phyloP scores from a whole-genome alignment of 352 stramenopile species.

The Phytophthora fragariae region DNA sequence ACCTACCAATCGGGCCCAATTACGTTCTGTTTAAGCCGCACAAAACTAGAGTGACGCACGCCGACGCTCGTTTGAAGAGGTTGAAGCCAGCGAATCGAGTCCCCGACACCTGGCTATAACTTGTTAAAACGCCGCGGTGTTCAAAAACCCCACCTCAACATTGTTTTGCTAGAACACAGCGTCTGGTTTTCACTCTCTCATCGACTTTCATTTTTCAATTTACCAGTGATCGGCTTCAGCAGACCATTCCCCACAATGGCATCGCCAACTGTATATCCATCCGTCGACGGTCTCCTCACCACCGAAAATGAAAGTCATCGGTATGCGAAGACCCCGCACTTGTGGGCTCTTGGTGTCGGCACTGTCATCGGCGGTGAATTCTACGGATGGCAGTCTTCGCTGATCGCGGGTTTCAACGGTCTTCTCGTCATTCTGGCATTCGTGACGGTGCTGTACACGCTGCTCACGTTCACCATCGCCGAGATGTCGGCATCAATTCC shows the following conservation, averaged over 20 bases:
- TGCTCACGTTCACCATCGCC: constrained; percentile 78
- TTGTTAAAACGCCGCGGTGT: not conserved
- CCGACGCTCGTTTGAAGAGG: not conserved
- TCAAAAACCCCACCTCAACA: not conserved
- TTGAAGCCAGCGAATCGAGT: not conserved
- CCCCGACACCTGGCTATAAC: not conserved
- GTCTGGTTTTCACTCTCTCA: not conserved
- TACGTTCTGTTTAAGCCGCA: not conserved
- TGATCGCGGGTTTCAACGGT: constrained; percentile 68
- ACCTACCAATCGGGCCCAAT: constrained; percentile 16
- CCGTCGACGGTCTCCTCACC: constrained; percentile 23
- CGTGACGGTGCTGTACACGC: constrained; percentile 72
- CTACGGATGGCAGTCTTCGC: constrained; percentile 71
- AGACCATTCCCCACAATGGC: constrained; percentile 9
- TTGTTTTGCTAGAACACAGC: not conserved
- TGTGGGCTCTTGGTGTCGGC: constrained; percentile 75
- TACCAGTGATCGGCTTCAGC: not conserved
- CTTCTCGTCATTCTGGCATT: constrained; percentile 65
- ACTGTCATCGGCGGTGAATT: constrained; percentile 75
- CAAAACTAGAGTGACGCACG: constrained; percentile 22
- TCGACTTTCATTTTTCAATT: constrained; percentile 35
- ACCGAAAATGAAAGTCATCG: constrained; percentile 43
- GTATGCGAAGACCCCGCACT: constrained; percentile 63
- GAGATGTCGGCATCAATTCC: constrained; percentile 72
- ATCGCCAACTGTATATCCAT: constrained; percentile 23